These are phyloP conservation scores for Trametes elegans DNA, from an alignment of 768 basidiomycete genomes.

Conservation along the genomic window DNA sequence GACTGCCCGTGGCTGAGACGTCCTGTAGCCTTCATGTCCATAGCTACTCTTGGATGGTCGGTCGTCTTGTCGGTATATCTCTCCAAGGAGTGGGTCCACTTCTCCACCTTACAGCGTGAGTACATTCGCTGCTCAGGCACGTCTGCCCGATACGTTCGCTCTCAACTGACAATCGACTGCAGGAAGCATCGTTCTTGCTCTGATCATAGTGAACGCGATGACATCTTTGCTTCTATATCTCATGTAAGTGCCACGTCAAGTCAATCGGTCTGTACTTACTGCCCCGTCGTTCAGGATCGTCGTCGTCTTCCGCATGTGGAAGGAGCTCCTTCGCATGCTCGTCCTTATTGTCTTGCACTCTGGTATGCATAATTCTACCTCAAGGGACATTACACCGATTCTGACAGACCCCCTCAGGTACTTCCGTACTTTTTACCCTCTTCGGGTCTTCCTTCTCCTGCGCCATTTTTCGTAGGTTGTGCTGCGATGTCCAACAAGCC, in stretches of 20 bases:
- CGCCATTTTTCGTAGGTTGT: constrained; percentile 10
- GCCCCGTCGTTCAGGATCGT: constrained; percentile 23
- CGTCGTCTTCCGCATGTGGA: constrained; percentile 24
- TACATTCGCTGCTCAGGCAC: not conserved
- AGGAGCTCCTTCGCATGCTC: constrained; percentile 25
- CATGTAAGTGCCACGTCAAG: constrained; percentile 19
- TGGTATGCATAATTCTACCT: constrained; percentile 16
- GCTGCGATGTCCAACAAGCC: not conserved
- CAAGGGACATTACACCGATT: not conserved
- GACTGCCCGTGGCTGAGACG: not conserved
- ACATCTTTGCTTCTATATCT: constrained; percentile 28
- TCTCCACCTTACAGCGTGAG: constrained; percentile 24
- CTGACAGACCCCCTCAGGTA: constrained; percentile 6
- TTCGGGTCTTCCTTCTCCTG: constrained; percentile 23
- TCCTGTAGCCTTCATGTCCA: constrained; percentile 21
- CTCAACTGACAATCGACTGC: not conserved
- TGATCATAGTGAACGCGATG: constrained; percentile 22
- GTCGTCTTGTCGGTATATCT: constrained; percentile 25
- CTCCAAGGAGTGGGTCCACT: constrained; percentile 23
- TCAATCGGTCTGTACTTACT: too few species aligned
- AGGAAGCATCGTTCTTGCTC: constrained; percentile 24
- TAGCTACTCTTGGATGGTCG: constrained; percentile 25
- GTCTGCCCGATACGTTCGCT: not conserved
- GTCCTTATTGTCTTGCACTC: constrained; percentile 24
- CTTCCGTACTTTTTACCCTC: constrained; percentile 23